Percentiles rank a stretch among this genome's conserved stretches.
These are phyloP conservation scores for Solanum piurae DNA, from an alignment of 257 asterid genomes.

Conservation along the genomic window DNA sequence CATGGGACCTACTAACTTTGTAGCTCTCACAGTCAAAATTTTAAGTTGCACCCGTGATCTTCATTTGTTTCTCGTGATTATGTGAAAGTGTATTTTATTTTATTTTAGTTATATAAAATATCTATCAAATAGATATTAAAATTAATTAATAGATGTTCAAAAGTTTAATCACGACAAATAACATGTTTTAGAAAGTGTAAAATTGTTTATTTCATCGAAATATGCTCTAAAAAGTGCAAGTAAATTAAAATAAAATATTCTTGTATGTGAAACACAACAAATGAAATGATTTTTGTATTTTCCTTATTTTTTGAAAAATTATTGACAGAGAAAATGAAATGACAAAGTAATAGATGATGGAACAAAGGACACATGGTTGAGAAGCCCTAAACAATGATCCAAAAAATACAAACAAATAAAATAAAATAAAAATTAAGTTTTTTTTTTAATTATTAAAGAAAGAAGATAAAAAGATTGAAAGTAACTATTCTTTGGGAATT, in stretches of 20 bases:
- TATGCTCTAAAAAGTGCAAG: neutral
- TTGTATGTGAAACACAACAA: slow-evolving; percentile 1
- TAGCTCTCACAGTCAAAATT: neutral
- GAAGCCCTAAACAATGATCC: neutral
- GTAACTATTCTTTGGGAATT: neutral
- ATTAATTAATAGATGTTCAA: neutral
- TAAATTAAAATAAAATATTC: neutral
- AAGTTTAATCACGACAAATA: neutral
- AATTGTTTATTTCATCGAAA: neutral
- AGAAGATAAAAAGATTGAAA: neutral
- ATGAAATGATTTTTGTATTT: neutral
- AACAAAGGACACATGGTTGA: slow-evolving; percentile 23
- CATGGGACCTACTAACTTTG: neutral
- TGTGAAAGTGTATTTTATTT: neutral
- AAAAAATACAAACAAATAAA: too few relatives aligned
- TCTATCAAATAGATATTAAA: neutral
- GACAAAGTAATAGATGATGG: slow-evolving; percentile 28
- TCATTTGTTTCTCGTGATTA: slow-evolving; percentile 11
- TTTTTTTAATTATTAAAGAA: neutral
- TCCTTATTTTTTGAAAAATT: neutral
- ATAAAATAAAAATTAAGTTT: neutral
- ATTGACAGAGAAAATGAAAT: slow-evolving; percentile 10
- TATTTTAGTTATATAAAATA: neutral
- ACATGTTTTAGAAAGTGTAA: neutral
- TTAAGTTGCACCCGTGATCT: slow-evolving; percentile 7